Conservation (phyloP, 2,329 filamentous ascomycete species). For the Fusarium beomiforme region DNA sequence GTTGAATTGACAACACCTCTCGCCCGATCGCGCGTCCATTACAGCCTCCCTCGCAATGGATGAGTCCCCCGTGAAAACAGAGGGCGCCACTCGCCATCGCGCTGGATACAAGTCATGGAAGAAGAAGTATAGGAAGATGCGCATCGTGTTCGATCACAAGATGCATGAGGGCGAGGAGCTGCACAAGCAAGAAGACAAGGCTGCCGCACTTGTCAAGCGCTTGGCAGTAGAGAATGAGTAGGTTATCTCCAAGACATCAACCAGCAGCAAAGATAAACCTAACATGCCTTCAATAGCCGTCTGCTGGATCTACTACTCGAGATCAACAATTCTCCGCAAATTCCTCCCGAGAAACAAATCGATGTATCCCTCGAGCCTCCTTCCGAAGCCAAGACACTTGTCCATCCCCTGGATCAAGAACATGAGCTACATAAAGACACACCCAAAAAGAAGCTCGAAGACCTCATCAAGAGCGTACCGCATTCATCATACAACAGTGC, state of each 20-base stretch:
- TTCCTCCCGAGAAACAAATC: slow-evolving; percentile 78
- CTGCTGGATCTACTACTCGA: slow-evolving; percentile 89
- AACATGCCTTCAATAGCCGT: slow-evolving; percentile 65
- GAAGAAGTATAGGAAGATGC: slow-evolving; percentile 97
- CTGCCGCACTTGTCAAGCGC: slow-evolving; percentile 81
- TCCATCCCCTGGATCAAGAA: slow-evolving; percentile 46
- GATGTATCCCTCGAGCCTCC: slow-evolving; percentile 68
- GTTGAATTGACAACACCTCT: slow-evolving; percentile 8
- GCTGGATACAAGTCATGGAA: slow-evolving; percentile 76
- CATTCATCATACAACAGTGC: slow-evolving; percentile 63
- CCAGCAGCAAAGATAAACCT: slow-evolving; percentile 26
- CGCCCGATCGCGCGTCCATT: slow-evolving; percentile 9
- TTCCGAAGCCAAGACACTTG: slow-evolving; percentile 51
- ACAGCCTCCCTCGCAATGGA: slow-evolving; percentile 43
- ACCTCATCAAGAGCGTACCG: slow-evolving; percentile 63
- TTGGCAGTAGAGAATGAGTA: slow-evolving; percentile 95
- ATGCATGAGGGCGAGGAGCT: slow-evolving; percentile 85
- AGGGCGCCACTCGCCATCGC: slow-evolving; percentile 55
- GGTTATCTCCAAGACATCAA: slow-evolving; percentile 46
- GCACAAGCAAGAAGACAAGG: slow-evolving; percentile 83
- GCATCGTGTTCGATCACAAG: slow-evolving; percentile 78
- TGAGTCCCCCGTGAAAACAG: slow-evolving; percentile 53
- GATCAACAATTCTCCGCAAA: slow-evolving; percentile 84
- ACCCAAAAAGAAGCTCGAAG: slow-evolving; percentile 59
- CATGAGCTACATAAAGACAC: slow-evolving; percentile 53